These are phyloP conservation scores for Onygenales sp. DNA, from an alignment of 2,329 filamentous ascomycete genomes.

Conservation along the genomic window DNA sequence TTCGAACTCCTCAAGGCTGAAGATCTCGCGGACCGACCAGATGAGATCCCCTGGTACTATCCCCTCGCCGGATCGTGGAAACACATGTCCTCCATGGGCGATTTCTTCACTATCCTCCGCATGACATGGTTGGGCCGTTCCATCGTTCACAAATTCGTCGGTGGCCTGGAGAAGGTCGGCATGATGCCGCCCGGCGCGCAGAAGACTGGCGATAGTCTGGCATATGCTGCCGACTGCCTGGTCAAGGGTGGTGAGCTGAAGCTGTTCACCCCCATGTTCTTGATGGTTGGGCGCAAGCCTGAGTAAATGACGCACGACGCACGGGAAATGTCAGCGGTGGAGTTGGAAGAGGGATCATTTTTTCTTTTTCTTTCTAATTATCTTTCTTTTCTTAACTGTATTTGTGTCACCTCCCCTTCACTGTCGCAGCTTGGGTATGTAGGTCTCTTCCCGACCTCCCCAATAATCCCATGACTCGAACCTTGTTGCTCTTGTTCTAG, in stretches of 20 bases:
- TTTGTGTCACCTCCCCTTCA: not conserved
- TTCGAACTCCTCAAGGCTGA: conserved; percentile 78
- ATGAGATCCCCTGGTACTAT: conserved; percentile 86
- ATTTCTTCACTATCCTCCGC: conserved; percentile 72
- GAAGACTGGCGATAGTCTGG: conserved; percentile 90
- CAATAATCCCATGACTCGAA: not conserved
- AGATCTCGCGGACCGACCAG: conserved; percentile 69
- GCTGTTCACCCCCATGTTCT: conserved; percentile 97
- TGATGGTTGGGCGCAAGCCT: conserved; percentile 91
- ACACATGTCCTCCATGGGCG: conserved; percentile 69
- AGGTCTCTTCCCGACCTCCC: not conserved
- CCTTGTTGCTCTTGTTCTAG: no score
- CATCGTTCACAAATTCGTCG: conserved; percentile 66
- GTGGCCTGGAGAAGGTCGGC: conserved; percentile 62
- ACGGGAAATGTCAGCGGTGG: not conserved
- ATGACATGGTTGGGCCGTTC: conserved; percentile 81
- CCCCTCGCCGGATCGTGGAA: conserved; percentile 76
- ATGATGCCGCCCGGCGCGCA: conserved; percentile 75
- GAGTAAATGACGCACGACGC: conserved; percentile 19
- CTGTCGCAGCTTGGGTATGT: not conserved
- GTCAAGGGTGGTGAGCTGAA: conserved; percentile 80
- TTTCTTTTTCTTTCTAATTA: not conserved
- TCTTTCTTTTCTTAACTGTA: not conserved
- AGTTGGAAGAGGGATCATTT: not conserved
- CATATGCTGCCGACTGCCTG: conserved; percentile 69